These are phyloP conservation scores for Hirschioporus abietinus DNA, from an alignment of 768 basidiomycete genomes.

Conservation along the genomic window DNA sequence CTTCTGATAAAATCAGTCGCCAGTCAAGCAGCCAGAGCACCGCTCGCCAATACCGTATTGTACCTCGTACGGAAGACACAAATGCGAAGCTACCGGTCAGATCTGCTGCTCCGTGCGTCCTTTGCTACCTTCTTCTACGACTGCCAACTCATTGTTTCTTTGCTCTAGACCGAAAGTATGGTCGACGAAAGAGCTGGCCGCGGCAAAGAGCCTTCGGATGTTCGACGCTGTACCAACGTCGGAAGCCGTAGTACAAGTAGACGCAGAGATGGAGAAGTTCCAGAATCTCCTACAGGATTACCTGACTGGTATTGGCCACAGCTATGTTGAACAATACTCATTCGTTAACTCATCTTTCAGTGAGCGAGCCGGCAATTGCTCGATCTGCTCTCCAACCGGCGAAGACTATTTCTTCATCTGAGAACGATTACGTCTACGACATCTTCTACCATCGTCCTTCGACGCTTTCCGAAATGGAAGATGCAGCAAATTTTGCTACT, in stretches of 20 bases:
- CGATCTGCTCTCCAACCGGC: neutral
- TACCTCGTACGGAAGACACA: constrained; percentile 2
- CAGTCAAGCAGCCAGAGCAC: neutral
- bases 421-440: constrained; percentile 77
- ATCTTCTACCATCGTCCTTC: constrained; percentile 72
- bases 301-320: constrained; percentile 35
- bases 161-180: constrained; percentile 49
- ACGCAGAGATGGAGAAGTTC: constrained; percentile 72
- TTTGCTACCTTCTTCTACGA: neutral
- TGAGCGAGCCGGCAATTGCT: constrained; percentile 6
- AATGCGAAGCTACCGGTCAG: neutral
- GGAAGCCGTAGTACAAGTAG: constrained; percentile 28
- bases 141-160: neutral
- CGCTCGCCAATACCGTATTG: constrained; percentile 14
- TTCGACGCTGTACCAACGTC: constrained; percentile 62
- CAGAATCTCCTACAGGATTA: constrained; percentile 75
- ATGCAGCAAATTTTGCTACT: constrained; percentile 52
- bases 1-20: neutral
- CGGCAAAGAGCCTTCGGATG: constrained; percentile 44
- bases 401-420: constrained; percentile 4
- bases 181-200: constrained; percentile 43
- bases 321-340: neutral
- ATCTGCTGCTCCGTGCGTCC: constrained; percentile 22
- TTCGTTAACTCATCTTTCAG: neutral
- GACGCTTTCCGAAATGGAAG: constrained; percentile 53